Percentiles rank a stretch among this genome's conserved stretches.
Conservation (phyloP, 2,329 filamentous ascomycete genomes). For the Huntiella decipiens region DNA sequence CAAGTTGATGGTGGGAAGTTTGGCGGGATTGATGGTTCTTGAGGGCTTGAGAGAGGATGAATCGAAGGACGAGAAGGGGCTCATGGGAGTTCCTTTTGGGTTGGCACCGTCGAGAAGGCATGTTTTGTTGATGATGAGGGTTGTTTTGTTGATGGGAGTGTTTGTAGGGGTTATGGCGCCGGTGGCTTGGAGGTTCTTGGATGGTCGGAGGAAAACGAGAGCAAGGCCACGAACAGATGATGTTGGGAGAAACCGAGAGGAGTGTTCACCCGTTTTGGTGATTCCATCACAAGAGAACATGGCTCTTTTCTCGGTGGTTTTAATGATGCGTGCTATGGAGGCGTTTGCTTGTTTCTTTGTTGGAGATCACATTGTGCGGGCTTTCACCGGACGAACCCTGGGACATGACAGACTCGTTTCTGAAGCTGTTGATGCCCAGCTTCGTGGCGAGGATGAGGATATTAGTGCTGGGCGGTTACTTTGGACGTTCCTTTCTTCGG, state of each 20-base stretch:
- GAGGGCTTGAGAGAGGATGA: constrained; percentile 58
- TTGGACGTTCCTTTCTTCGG: constrained; percentile 71
- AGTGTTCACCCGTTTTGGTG: constrained; percentile 28
- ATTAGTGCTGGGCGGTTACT: constrained; percentile 75
- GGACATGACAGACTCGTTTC: constrained; percentile 71
- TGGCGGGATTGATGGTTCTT: constrained; percentile 80
- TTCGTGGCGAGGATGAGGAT: constrained; percentile 76
- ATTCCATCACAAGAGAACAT: constrained; percentile 45
- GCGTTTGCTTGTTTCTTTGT: constrained; percentile 62
- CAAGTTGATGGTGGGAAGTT: constrained; percentile 81
- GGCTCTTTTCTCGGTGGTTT: constrained; percentile 63
- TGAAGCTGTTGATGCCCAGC: constrained; percentile 80
- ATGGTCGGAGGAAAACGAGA: too few species aligned
- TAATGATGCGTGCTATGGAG: constrained; percentile 64
- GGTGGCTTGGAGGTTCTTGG: constrained; percentile 15
- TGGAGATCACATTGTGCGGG: constrained; percentile 57
- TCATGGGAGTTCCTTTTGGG: constrained; percentile 44
- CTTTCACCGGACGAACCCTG: constrained; percentile 59
- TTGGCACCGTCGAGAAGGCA: constrained; percentile 28
- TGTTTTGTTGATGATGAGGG: constrained; percentile 31
- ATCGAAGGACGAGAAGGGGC: constrained; percentile 43
- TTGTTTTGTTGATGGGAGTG: constrained; percentile 30
- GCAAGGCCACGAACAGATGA: too few species aligned
- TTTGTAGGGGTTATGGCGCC: constrained; percentile 36
- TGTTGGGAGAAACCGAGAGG: too few species aligned